phyloP scores from a whole-genome alignment of 2,329 filamentous ascomycete genomes.

The Dactylonectria macrodidyma region DNA sequence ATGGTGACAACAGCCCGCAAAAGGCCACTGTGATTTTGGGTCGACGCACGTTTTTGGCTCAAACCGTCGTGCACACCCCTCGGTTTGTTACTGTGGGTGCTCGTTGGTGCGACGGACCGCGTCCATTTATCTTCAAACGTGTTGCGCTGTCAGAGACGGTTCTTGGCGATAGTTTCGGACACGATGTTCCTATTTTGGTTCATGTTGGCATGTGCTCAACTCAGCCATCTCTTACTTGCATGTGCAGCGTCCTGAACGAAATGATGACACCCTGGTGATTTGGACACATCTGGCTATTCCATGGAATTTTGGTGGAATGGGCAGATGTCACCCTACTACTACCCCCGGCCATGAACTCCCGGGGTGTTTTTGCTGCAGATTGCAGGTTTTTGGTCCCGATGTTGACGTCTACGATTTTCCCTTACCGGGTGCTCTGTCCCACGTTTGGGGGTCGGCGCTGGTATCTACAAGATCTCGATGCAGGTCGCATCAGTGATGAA shows the following conservation, averaged over 20 bases:
- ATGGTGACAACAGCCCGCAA: conserved; percentile 4
- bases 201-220: background rate
- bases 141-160: background rate
- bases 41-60: no score
- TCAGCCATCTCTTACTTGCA: background rate
- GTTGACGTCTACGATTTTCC: conserved; percentile 18
- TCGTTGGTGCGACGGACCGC: conserved; percentile 4
- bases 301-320: conserved; percentile 24
- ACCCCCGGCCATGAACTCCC: background rate
- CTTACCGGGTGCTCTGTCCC: conserved; percentile 6
- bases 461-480: conserved; percentile 24
- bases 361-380: conserved; percentile 3
- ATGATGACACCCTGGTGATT: background rate
- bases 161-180: conserved; percentile 1
- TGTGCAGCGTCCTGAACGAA: background rate
- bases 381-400: conserved; percentile 13
- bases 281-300: conserved; percentile 13
- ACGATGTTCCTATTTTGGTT: conserved; percentile 7
- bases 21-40: conserved; percentile 5
- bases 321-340: conserved; percentile 13
- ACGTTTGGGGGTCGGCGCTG: background rate
- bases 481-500: conserved; percentile 5
- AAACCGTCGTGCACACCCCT: background rate
- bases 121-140: background rate
- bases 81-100: conserved; percentile 21